A percentile compares a stretch with the other conserved stretches of the same genome.
Evolutionary conservation across 306 rosid genomes (phyloP).

Genomic region (Corylus heterophylla): DNA sequence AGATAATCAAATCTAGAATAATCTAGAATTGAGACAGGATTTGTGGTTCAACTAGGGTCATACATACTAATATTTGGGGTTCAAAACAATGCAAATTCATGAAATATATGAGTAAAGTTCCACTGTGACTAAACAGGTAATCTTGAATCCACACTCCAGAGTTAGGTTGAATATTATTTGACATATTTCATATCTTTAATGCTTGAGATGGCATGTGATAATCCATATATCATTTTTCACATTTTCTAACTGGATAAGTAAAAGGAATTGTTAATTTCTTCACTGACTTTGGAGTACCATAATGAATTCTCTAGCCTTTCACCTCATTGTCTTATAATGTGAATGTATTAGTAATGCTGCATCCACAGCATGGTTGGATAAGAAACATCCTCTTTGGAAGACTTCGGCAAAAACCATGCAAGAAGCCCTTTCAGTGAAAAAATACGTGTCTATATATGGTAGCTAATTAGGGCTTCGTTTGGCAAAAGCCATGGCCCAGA

Average conservation of each 20-base stretch:
- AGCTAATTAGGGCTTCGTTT: too few relatives aligned
- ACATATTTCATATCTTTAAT: neutral
- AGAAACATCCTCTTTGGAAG: neutral
- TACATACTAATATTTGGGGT: neutral
- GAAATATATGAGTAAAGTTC: neutral
- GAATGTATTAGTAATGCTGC: neutral
- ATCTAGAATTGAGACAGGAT: neutral
- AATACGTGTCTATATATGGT: too few relatives aligned
- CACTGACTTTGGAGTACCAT: neutral
- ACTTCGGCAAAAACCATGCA: neutral
- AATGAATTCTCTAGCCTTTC: too few relatives aligned
- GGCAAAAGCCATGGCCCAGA: too few relatives aligned
- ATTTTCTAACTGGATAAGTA: neutral
- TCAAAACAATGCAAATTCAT: neutral
- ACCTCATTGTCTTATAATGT: too few relatives aligned
- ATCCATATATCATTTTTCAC: neutral
- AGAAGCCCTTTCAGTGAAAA: too few relatives aligned
- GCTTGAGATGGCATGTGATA: neutral
- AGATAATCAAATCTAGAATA: neutral
- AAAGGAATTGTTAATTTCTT: neutral
- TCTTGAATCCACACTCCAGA: conserved; percentile 1
- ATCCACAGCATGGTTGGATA: neutral
- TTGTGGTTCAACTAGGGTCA: neutral
- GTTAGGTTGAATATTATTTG: neutral
- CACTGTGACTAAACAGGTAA: neutral